phyloP scores from a whole-genome alignment of 805 yeast species.

The Ogataea paradorogensis region DNA sequence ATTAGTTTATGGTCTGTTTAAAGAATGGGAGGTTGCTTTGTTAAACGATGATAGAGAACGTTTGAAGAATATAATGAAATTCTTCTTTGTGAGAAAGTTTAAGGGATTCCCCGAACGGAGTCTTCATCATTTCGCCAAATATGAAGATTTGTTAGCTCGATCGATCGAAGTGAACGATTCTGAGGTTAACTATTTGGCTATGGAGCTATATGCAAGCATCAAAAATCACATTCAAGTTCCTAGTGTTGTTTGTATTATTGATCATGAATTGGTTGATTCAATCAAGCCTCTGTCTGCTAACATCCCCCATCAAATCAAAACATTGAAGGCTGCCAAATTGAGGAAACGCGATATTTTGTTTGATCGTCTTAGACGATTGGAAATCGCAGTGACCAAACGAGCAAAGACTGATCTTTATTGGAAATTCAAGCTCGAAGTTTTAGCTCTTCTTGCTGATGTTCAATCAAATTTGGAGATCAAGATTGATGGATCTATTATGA shows the following conservation, averaged over 20 bases:
- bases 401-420: slow-evolving; percentile 41
- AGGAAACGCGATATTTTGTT: slow-evolving; percentile 47
- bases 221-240: slow-evolving; percentile 47
- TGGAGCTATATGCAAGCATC: slow-evolving; percentile 44
- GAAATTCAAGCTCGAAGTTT: slow-evolving; percentile 50
- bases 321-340: slow-evolving; percentile 62
- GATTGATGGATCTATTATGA: slow-evolving; percentile 39
- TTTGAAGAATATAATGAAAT: slow-evolving; percentile 61
- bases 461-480: slow-evolving; percentile 54
- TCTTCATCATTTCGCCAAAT: slow-evolving; percentile 46
- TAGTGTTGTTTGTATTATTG: slow-evolving; percentile 48
- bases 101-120: slow-evolving; percentile 58
- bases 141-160: slow-evolving; percentile 47
- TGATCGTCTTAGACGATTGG: slow-evolving; percentile 41
- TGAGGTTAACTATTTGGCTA: slow-evolving; percentile 54
- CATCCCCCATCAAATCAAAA: slow-evolving; percentile 55
- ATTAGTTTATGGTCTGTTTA: slow-evolving; percentile 46
- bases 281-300: slow-evolving; percentile 59
- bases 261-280: slow-evolving; percentile 38
- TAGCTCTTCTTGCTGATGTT: slow-evolving; percentile 49
- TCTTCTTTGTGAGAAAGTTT: slow-evolving; percentile 57
- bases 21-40: slow-evolving; percentile 44
- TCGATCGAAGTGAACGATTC: slow-evolving; percentile 57
- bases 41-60: slow-evolving; percentile 46
- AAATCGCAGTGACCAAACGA: slow-evolving; percentile 34